Percentiles rank a stretch among this genome's conserved stretches.
Conservation (phyloP, 176 grass and related monocot species). For the Aegilops sharonensis region DNA sequence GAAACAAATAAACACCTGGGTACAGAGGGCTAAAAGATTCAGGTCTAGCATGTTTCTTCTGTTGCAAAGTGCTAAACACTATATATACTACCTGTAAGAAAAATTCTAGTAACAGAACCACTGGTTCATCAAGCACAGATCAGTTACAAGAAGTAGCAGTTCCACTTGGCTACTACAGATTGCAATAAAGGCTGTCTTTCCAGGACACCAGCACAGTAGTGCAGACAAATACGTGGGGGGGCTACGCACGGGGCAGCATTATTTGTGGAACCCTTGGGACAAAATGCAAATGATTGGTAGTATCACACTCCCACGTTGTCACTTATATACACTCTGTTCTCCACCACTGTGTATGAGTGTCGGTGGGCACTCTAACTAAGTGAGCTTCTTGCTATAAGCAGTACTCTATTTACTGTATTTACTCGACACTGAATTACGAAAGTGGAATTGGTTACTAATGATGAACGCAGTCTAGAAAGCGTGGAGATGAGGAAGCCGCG, state of each 20-base stretch:
- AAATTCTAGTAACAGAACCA: too few species aligned
- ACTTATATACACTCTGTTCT: not conserved
- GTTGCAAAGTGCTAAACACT: too few species aligned
- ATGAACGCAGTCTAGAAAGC: conserved; percentile 40
- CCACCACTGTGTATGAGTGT: not conserved
- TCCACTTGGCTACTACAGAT: not conserved
- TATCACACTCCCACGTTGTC: not conserved
- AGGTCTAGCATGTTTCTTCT: too few species aligned
- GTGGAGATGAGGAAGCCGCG: conserved; percentile 38
- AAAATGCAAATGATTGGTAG: not conserved
- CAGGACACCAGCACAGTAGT: not conserved
- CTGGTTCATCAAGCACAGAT: not conserved
- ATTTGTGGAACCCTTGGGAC: not conserved
- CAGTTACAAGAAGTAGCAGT: not conserved
- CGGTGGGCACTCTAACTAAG: too few species aligned
- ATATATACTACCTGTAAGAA: too few species aligned
- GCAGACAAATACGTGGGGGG: not conserved
- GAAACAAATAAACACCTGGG: too few species aligned
- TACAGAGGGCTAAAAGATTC: too few species aligned
- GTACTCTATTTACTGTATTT: not conserved
- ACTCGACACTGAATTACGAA: not conserved
- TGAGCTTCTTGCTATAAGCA: too few species aligned
- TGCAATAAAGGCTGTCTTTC: not conserved
- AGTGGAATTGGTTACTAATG: not conserved
- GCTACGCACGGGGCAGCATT: not conserved